These are phyloP conservation scores for Blastomyces silverae DNA, from an alignment of 2,329 filamentous ascomycete genomes.

Conservation along the genomic window DNA sequence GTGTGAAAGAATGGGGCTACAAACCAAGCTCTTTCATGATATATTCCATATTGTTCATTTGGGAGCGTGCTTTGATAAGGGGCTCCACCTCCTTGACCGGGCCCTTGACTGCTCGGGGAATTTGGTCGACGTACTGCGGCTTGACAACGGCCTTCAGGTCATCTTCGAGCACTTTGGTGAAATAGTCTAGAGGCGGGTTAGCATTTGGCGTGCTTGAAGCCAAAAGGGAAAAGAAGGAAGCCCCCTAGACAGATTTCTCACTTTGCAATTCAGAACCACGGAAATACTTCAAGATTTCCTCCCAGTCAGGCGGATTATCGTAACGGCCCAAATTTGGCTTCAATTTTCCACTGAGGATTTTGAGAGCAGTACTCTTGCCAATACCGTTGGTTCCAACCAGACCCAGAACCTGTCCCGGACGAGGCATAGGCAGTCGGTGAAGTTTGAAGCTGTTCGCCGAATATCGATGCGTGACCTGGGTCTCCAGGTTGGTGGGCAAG, in stretches of 20 bases:
- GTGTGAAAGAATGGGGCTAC: constrained; percentile 8
- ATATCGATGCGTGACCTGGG: constrained; percentile 95
- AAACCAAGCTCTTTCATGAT: constrained; percentile 70
- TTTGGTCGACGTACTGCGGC: constrained; percentile 98
- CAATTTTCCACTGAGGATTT: constrained; percentile 96
- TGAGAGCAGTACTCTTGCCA: constrained; percentile 98
- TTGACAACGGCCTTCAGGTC: constrained; percentile 97
- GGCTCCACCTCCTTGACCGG: constrained; percentile 70
- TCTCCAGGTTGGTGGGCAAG: constrained; percentile 97
- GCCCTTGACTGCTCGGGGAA: constrained; percentile 83
- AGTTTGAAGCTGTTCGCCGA: constrained; percentile 99
- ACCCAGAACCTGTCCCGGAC: constrained; percentile 90
- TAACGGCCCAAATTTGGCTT: constrained; percentile 95
- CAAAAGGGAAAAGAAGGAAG: too few relatives aligned
- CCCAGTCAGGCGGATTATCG: constrained; percentile 97
- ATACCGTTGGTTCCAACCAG: constrained; percentile 99
- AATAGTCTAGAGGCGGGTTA: constrained; percentile 64
- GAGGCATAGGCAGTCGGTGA: constrained; percentile 89
- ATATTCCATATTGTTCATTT: constrained; percentile 72
- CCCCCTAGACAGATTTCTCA: constrained; percentile 42
- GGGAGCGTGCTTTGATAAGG: constrained; percentile 67
- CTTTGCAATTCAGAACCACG: constrained; percentile 95
- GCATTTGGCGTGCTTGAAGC: background rate
- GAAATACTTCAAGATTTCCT: constrained; percentile 98
- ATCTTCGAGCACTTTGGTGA: constrained; percentile 96